These are phyloP conservation scores for Stromatinia cepivora DNA, from an alignment of 2,329 filamentous ascomycete genomes.

Conservation along the genomic window DNA sequence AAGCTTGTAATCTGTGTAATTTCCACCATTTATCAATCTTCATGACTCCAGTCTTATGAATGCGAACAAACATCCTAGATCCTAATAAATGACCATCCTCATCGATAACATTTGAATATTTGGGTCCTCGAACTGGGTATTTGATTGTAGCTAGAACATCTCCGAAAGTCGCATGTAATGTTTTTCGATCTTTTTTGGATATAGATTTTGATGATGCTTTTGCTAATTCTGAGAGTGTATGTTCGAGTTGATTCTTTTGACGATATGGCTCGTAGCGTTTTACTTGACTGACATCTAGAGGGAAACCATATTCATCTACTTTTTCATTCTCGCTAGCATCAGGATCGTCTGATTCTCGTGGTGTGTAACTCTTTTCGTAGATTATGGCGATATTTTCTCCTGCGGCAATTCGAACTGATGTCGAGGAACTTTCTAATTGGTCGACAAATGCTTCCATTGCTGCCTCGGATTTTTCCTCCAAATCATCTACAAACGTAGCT, in stretches of 20 bases:
- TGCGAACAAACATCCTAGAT: conserved; percentile 60
- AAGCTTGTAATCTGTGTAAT: conserved; percentile 59
- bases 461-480: conserved; percentile 62
- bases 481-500: conserved; percentile 64
- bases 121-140: conserved; percentile 64
- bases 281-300: conserved; percentile 47
- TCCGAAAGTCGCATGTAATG: conserved; percentile 63
- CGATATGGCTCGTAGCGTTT: conserved; percentile 70
- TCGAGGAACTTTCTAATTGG: conserved; percentile 64
- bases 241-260: conserved; percentile 59
- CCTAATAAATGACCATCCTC: conserved; percentile 61
- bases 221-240: conserved; percentile 59
- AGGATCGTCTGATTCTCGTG: conserved; percentile 49
- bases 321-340: conserved; percentile 45
- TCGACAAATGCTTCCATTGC: conserved; percentile 69
- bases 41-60: conserved; percentile 59
- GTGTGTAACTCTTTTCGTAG: conserved; percentile 61
- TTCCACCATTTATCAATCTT: conserved; percentile 75
- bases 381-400: conserved; percentile 72
- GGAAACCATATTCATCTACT: conserved; percentile 40
- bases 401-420: conserved; percentile 65
- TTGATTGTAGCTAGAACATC: conserved; percentile 67
- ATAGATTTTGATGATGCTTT: conserved; percentile 61
- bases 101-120: conserved; percentile 63
- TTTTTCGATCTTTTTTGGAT: conserved; percentile 65